Conservation (phyloP, 768 basidiomycete species). For the Tylopilus vinaceipallidus region DNA sequence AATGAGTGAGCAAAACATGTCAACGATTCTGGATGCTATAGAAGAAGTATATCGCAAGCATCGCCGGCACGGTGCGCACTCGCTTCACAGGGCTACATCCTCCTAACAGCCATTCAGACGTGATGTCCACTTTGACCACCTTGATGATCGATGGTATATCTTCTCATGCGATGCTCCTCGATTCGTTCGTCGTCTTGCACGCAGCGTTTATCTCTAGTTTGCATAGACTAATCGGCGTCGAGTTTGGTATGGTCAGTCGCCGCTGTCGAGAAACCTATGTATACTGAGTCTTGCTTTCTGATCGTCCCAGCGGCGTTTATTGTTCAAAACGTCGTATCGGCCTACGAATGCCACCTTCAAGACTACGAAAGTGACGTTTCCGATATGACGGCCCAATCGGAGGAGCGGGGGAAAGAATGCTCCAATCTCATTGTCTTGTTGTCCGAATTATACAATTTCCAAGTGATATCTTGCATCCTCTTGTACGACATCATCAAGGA, state of each 20-base stretch:
- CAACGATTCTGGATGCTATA: slow-evolving; percentile 65
- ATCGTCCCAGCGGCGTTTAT: slow-evolving; percentile 71
- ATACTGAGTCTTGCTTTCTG: neutral
- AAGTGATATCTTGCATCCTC: slow-evolving; percentile 85
- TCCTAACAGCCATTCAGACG: slow-evolving; percentile 49
- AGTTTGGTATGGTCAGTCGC: slow-evolving; percentile 67
- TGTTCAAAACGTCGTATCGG: slow-evolving; percentile 65
- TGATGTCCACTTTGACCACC: slow-evolving; percentile 73
- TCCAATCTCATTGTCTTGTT: slow-evolving; percentile 85
- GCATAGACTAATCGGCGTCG: slow-evolving; percentile 78
- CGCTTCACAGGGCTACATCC: neutral
- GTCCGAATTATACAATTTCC: slow-evolving; percentile 94
- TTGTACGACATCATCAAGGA: slow-evolving; percentile 86
- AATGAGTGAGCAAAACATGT: slow-evolving; percentile 88
- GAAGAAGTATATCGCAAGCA: slow-evolving; percentile 77
- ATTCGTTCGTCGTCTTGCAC: slow-evolving; percentile 87
- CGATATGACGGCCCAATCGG: slow-evolving; percentile 23
- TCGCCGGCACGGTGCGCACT: slow-evolving; percentile 66
- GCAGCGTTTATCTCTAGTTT: slow-evolving; percentile 82
- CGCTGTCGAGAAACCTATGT: neutral
- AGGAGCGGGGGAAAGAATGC: slow-evolving; percentile 74
- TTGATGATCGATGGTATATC: slow-evolving; percentile 80
- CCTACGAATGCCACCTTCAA: slow-evolving; percentile 61
- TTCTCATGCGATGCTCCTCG: slow-evolving; percentile 75
- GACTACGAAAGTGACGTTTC: slow-evolving; percentile 23